phyloP scores from a whole-genome alignment of 805 yeast species.

The Metschnikowia chrysomelidarum region DNA sequence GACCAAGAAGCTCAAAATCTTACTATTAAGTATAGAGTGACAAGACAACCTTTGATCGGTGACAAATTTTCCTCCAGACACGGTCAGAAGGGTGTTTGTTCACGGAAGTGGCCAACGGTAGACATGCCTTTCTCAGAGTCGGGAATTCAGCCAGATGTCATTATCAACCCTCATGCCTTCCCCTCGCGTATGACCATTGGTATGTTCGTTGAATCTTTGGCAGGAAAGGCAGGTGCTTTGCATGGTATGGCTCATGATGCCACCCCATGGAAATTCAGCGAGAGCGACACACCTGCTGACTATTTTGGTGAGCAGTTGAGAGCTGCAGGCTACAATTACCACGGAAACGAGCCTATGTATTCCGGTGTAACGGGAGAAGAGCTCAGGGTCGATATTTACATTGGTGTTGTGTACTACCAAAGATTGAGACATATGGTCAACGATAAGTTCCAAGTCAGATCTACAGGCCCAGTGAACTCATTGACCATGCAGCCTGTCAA shows the following conservation, averaged over 20 bases:
- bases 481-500: constrained; percentile 99
- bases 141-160: constrained; percentile 96
- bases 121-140: constrained; percentile 97
- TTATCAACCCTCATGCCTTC: constrained; percentile 98
- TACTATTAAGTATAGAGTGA: constrained; percentile 84
- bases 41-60: constrained; percentile 93
- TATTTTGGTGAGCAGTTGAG: constrained; percentile 91
- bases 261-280: constrained; percentile 94
- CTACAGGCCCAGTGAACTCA: constrained; percentile 96
- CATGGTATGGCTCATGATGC: constrained; percentile 98
- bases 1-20: constrained; percentile 80
- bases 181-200: constrained; percentile 99
- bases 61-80: constrained; percentile 97
- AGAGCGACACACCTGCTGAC: constrained; percentile 94
- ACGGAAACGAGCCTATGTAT: constrained; percentile 98
- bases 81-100: constrained; percentile 98
- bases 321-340: constrained; percentile 91
- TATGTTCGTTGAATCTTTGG: constrained; percentile 96
- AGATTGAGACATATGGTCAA: constrained; percentile 99
- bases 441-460: constrained; percentile 98
- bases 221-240: constrained; percentile 98
- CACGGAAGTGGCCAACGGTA: constrained; percentile 95
- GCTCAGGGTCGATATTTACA: constrained; percentile 89
- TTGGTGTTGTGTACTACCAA: constrained; percentile 97
- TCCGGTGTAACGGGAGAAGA: constrained; percentile 99